A percentile compares a stretch with the other conserved stretches of the same genome.
Conservation (phyloP, 2,329 filamentous ascomycete species). For the Bipolaris sorokiniana region DNA sequence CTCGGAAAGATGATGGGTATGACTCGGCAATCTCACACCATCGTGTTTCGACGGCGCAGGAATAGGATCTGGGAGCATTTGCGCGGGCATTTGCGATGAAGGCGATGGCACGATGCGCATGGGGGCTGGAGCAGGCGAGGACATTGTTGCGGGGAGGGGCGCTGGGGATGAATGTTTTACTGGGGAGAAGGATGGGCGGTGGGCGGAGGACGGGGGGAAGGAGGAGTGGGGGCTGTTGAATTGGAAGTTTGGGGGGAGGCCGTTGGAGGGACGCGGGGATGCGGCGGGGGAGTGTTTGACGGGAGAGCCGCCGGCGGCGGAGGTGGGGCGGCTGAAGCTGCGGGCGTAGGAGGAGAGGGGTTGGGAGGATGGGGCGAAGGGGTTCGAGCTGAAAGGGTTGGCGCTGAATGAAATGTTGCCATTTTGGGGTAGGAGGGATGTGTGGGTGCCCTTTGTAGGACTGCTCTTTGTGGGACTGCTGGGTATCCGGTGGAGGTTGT, state of each 20-base stretch:
- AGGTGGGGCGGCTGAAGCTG: conserved; percentile 42
- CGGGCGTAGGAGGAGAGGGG: conserved; percentile 26
- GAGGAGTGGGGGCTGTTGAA: conserved; percentile 56
- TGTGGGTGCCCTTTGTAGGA: conserved; percentile 34
- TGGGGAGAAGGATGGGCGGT: conserved; percentile 46
- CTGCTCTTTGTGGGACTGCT: conserved; percentile 39
- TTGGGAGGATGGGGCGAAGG: conserved; percentile 27
- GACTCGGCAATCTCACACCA: conserved; percentile 38
- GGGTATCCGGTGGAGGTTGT: conserved; percentile 33
- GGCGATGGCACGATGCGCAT: conserved; percentile 39
- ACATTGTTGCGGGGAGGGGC: conserved; percentile 42
- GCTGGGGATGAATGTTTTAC: conserved; percentile 50
- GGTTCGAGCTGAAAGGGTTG: conserved; percentile 23
- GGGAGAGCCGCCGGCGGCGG: conserved; percentile 41
- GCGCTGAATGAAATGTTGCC: conserved; percentile 34
- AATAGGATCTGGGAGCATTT: conserved; percentile 44
- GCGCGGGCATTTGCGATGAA: conserved; percentile 37
- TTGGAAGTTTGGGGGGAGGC: conserved; percentile 39
- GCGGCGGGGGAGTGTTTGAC: conserved; percentile 45
- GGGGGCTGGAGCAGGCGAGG: conserved; percentile 37
- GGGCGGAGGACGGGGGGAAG: conserved; percentile 49
- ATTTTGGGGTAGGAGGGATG: conserved; percentile 34
- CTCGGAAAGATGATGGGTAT: conserved; percentile 43
- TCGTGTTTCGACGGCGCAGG: conserved; percentile 58
- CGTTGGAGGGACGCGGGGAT: conserved; percentile 44